Evolutionary conservation across 805 yeast genomes (phyloP).

Genomic region (Starmerella cellae): DNA sequence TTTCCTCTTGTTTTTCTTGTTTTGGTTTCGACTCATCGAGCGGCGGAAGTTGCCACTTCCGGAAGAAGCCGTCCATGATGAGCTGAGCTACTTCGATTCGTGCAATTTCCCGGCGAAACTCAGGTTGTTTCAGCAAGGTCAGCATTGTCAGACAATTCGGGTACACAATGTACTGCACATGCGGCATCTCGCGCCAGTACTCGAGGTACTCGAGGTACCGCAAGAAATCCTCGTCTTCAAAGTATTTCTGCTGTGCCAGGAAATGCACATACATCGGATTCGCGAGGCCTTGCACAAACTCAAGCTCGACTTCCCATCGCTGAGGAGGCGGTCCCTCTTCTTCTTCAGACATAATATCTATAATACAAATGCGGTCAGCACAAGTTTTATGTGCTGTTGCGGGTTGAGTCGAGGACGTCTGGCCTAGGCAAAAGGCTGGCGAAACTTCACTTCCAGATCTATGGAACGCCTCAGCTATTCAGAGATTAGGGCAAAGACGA

Average conservation of each 20-base stretch:
- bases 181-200: slow-evolving; percentile 70
- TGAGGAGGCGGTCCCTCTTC: slow-evolving; percentile 31
- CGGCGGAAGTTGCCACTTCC: slow-evolving; percentile 25
- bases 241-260: slow-evolving; percentile 68
- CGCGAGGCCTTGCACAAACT: slow-evolving; percentile 84
- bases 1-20: too few species aligned
- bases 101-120: slow-evolving; percentile 30
- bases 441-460: too few species aligned
- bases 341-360: slow-evolving; percentile 20
- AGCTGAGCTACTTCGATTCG: slow-evolving; percentile 32
- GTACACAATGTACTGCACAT: slow-evolving; percentile 58
- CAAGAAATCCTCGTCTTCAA: slow-evolving; percentile 59
- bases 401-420: too few species aligned
- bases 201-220: slow-evolving; percentile 67
- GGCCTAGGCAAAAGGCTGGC: too few species aligned
- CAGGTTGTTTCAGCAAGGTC: slow-evolving; percentile 37
- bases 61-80: slow-evolving; percentile 33
- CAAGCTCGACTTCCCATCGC: slow-evolving; percentile 80
- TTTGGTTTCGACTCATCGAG: not conserved
- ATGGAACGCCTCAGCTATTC: too few species aligned
- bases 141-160: slow-evolving; percentile 82
- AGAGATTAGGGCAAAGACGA: too few species aligned
- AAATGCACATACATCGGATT: slow-evolving; percentile 79
- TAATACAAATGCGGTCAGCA: not conserved
- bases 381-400: too few species aligned